Evolutionary conservation across 257 asterid genomes (phyloP), one percentile per base, ranked within the genome.

Genomic region (Agastache rugosa): DNA sequence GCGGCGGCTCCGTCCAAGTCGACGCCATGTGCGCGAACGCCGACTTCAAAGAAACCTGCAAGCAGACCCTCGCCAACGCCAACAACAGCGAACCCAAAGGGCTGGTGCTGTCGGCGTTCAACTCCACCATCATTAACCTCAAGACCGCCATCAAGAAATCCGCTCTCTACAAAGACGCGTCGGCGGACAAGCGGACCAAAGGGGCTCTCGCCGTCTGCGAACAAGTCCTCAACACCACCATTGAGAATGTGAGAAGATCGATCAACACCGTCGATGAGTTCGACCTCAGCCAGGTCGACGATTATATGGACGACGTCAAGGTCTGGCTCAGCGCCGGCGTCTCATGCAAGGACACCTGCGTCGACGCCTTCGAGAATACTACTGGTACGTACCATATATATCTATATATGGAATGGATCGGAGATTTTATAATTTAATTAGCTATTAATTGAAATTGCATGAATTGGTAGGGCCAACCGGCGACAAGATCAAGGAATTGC

Each of bases 261-360:
- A 55, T 80, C 23, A 73, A 27, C 2, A 77, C 72, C 48, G 27
- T 93, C 7, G 76, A 70, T 1, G 58, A 78, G 2, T 71, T 89
- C 45, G 81, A 85, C 10, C 11, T 78, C 5, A 42, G 25, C 22
- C 74, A 83, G 42, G 35, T 89, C 20, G 74, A 80, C 4, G 85
- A 79, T 16, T 73, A 83, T 51, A 47, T 86, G 1, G 92, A 84
- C 17, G 96, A 93, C 66, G 54, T 91, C 39, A 84, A 84, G 83
- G 85, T 89, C 11, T 93, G 97, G 98, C 87, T 91, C 1, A 86
- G 93, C 17, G 97, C 87, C 3, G 88, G 89, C 23, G 68, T 88
- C 2, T 75, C 90, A 0, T 79, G 84, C 80, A 88, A 89, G 61
- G 86, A 89, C 34, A 85, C 97, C 7, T 93, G 98, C 74, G 22